Evolutionary conservation across 1,284 basidiomycete genomes (phyloP), one percentile per base, ranked within the genome.

Genomic region (Leucoagaricus sp.): DNA sequence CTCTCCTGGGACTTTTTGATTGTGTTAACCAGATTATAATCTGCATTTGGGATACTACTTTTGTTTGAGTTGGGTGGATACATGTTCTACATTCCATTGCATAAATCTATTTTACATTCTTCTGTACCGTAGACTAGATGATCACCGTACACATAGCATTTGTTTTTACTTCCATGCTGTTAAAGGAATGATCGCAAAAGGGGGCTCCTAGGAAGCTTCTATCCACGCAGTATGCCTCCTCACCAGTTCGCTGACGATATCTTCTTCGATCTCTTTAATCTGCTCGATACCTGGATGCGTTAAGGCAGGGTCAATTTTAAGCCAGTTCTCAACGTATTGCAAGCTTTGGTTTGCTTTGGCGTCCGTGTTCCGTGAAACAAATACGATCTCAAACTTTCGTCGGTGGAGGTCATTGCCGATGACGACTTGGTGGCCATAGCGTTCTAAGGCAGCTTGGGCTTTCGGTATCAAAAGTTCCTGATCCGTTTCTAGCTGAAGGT

Each of bases 351-450:
- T 8, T 56, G 54, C 3, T 49, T 54, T 13, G 56, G 40, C 15
- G 25, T 25, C 12, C 12, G 48, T 29, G 13, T 71, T 78, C 55
- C 69, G 70, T 2, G 74, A 74, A 29, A 99, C 90, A 66, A 99
- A 92, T 2, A 96, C 91, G 54, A 99, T 96, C 69, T 96, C 91
- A 64, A 83, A 83, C 72, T 99, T 99, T 53, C 96, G 84, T 47
- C 84, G 79, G 66, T 96, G 84, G 12, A 99, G 84, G 59, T 96
- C 90, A 71, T 99, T 99, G 25, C 93, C 96, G 63, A 99, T 94
- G 49, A 99, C 97, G 25, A 98, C 87, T 71, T 98, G 96, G 70
- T 99, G 96, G 0, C 96, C 95, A 69, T 99, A 99, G 21, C 95
- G 84, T 60, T 94, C 87, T 26, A 99, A 82, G 2, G 96, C 93